Evolutionary conservation across 2,329 filamentous ascomycete species (phyloP).

Genomic region (Colletotrichum cordylinicola): DNA sequence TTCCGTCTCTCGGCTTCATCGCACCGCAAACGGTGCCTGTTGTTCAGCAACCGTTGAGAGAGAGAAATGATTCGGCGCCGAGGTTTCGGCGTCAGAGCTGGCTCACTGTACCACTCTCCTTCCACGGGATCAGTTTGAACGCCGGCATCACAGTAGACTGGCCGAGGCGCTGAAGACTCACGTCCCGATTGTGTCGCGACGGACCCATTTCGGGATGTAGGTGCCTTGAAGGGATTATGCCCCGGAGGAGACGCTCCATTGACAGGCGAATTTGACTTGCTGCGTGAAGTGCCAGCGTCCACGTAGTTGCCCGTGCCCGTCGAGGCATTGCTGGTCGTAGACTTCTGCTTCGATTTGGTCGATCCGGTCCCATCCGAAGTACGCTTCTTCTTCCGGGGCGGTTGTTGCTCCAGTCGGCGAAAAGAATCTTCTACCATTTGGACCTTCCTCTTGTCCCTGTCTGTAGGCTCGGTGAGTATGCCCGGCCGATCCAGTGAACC

Average conservation of each 20-base stretch:
- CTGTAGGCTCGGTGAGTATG: constrained; percentile 68
- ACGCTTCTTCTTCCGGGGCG: constrained; percentile 67
- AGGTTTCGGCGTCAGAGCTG: constrained; percentile 38
- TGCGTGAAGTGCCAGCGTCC: constrained; percentile 58
- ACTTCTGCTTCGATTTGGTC: constrained; percentile 31
- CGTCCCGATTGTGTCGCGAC: constrained; percentile 38
- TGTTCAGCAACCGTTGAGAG: constrained; percentile 57
- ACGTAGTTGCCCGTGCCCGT: constrained; percentile 45
- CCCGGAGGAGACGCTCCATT: constrained; percentile 46
- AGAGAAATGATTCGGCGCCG: constrained; percentile 59
- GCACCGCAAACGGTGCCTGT: constrained; percentile 46
- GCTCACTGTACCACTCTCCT: constrained; percentile 57
- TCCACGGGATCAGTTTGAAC: constrained; percentile 62
- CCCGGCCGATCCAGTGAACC: constrained; percentile 65
- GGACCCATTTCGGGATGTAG: constrained; percentile 34
- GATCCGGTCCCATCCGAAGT: constrained; percentile 56
- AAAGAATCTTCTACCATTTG: constrained; percentile 70
- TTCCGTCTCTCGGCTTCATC: constrained; percentile 44
- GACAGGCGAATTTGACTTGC: constrained; percentile 58
- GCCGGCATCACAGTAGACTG: constrained; percentile 54
- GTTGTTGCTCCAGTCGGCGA: constrained; percentile 65
- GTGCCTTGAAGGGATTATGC: constrained; percentile 29
- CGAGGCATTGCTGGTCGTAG: constrained; percentile 23
- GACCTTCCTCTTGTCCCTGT: constrained; percentile 71
- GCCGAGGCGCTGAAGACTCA: constrained; percentile 41